Evolutionary conservation across 1,284 basidiomycete genomes (phyloP).

Genomic region (Gomphus sp.): DNA sequence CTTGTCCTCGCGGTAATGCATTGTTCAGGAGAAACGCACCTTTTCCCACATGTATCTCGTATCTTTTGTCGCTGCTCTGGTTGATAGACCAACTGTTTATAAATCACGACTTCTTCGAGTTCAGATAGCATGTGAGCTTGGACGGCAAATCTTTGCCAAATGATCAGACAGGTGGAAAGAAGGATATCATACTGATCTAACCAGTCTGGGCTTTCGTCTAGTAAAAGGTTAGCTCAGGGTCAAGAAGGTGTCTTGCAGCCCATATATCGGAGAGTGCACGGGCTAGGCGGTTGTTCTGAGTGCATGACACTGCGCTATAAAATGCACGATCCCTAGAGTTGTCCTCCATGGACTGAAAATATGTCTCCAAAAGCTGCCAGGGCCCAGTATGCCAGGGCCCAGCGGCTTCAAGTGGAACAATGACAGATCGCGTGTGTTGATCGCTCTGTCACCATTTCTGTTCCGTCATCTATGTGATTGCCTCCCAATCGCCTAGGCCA

Average conservation of each 20-base stretch:
- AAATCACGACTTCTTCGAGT: slow-evolving; percentile 35
- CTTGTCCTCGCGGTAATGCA: slow-evolving; percentile 16
- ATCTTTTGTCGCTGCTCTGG: slow-evolving; percentile 44
- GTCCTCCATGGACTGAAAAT: slow-evolving; percentile 48
- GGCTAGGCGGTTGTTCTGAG: slow-evolving; percentile 44
- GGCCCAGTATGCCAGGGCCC: slow-evolving; percentile 42
- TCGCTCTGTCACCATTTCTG: slow-evolving; percentile 39
- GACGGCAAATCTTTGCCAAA: slow-evolving; percentile 29
- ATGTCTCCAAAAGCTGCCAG: slow-evolving; percentile 47
- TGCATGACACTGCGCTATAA: slow-evolving; percentile 49
- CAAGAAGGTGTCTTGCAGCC: slow-evolving; percentile 45
- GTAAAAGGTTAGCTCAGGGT: slow-evolving; percentile 45
- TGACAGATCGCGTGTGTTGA: slow-evolving; percentile 38
- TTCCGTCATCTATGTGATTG: slow-evolving; percentile 42
- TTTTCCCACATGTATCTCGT: slow-evolving; percentile 43
- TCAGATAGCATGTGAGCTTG: slow-evolving; percentile 54
- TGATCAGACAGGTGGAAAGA: slow-evolving; percentile 11
- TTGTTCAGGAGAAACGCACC: slow-evolving; percentile 23
- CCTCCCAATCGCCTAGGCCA: slow-evolving; percentile 53
- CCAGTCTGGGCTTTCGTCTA: slow-evolving; percentile 50
- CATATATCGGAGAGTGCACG: slow-evolving; percentile 44
- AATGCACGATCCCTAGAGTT: slow-evolving; percentile 50
- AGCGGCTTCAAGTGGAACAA: slow-evolving; percentile 50
- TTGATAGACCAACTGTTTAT: slow-evolving; percentile 45
- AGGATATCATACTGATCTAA: slow-evolving; percentile 36